Evolutionary conservation across 2,329 filamentous ascomycete genomes (phyloP), one percentile per base, ranked within the genome.

Genomic region (Stagonosporopsis vannaccii): DNA sequence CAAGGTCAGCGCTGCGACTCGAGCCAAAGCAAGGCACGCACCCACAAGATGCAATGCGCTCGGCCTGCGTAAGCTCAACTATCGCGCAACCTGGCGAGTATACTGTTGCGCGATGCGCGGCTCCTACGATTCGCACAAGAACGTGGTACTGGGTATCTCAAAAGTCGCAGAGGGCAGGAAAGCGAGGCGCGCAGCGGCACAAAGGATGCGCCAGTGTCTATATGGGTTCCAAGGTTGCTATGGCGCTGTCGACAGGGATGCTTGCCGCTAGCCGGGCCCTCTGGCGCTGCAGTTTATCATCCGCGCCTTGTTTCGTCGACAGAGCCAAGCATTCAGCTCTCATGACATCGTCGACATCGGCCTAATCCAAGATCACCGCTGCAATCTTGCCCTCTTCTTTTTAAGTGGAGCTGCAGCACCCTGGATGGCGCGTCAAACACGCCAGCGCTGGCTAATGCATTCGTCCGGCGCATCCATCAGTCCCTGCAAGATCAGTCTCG

Each of bases 31-130:
- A 45, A 46, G 58, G 23, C 44, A 32, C 33, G 26, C 30, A 54
- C 62, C 46, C 49, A 64, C 62, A 42, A 56, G 52, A 49, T 47
- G 46, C 57, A 40, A 62, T 62, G 59, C 50, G 60, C 60, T 52
- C 45, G 51, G 55, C 36, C 26, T 48, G 48, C 43, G 37, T 48
- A 50, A 49, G 39, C 51, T 49, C 47, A 46, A 40, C 40, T 56
- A 22, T 35, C 45, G 52, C 58, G 49, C 56, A 22, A 8, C n/a
- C 37, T 17, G 23, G 26, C 3, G 20, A 26, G 7, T 28, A 15
- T 50, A 19, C 6, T 33, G 20, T 40, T 46, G 20, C 26, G 50
- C 23, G 35, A 25, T 45, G 41, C 32, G 35, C 26, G 7, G 36
- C n/a, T 41, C 36, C 13, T 28, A 42, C 30, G 17, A 42, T 5